Evolutionary conservation across 129 eudicot species (phyloP).

Genomic region (Cynara cardunculus): DNA sequence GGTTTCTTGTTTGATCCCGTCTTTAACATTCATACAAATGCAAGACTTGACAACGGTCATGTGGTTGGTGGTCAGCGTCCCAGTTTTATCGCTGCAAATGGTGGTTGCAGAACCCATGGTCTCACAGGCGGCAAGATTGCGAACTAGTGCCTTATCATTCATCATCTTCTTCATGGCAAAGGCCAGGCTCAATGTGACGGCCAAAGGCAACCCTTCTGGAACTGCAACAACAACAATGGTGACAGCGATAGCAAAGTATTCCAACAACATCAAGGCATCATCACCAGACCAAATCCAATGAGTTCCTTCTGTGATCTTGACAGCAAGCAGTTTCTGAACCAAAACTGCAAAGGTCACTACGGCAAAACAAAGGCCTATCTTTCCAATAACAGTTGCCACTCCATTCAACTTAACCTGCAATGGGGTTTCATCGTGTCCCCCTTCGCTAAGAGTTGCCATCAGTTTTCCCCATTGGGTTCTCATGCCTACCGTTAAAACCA

Average conservation of each 20-base stretch:
- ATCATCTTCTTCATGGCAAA: slow-evolving; percentile 97
- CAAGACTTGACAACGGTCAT: slow-evolving; percentile 96
- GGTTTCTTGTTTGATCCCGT: slow-evolving; percentile 27
- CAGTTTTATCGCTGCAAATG: slow-evolving; percentile 94
- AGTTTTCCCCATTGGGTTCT: slow-evolving; percentile 96
- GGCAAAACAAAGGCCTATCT: slow-evolving; percentile 83
- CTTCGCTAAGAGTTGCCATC: slow-evolving; percentile 94
- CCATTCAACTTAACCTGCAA: slow-evolving; percentile 88
- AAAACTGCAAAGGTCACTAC: slow-evolving; percentile 79
- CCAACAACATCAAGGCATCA: slow-evolving; percentile 68
- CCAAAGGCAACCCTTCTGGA: slow-evolving; percentile 91
- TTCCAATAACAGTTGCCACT: slow-evolving; percentile 86
- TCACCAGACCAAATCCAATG: slow-evolving; percentile 66
- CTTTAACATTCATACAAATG: slow-evolving; percentile 58
- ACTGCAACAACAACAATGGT: slow-evolving; percentile 96
- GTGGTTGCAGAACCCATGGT: slow-evolving; percentile 98
- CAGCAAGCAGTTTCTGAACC: slow-evolving; percentile 49
- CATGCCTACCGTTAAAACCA: slow-evolving; percentile 90
- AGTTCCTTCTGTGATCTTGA: slow-evolving; percentile 52
- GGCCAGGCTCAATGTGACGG: slow-evolving; percentile 84
- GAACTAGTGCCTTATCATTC: slow-evolving; percentile 92
- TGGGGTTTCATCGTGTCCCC: slow-evolving; percentile 92
- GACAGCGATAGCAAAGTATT: slow-evolving; percentile 87
- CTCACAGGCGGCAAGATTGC: slow-evolving; percentile 91
- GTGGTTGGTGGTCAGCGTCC: slow-evolving; percentile 82